phyloP scores from a whole-genome alignment of 2,329 filamentous ascomycete genomes.

The Leptographium wingfieldii region DNA sequence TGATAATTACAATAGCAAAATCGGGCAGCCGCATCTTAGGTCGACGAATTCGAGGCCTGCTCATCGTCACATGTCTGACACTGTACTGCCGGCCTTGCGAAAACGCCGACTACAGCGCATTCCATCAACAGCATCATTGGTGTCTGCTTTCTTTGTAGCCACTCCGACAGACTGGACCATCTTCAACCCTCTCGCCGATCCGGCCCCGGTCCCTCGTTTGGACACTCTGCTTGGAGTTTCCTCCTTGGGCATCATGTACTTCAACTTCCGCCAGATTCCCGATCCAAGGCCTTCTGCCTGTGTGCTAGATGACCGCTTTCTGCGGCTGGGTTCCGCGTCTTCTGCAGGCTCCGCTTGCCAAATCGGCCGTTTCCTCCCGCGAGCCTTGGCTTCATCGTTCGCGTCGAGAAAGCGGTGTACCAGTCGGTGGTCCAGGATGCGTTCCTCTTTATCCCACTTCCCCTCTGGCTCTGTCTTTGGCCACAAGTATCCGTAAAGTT shows the following conservation, averaged over 20 bases:
- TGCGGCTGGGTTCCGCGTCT: not conserved
- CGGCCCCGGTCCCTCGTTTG: not conserved
- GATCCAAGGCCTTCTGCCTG: slow-evolving; percentile 4
- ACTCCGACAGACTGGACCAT: not conserved
- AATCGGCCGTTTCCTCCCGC: slow-evolving; percentile 23
- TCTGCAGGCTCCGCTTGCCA: not conserved
- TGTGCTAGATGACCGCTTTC: not conserved
- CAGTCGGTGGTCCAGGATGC: slow-evolving; percentile 71
- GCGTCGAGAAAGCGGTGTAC: slow-evolving; percentile 73
- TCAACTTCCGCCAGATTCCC: slow-evolving; percentile 12
- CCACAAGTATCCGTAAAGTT: slow-evolving; percentile 90
- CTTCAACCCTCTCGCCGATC: not conserved
- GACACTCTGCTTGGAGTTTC: not conserved
- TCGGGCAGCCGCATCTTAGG: not conserved
- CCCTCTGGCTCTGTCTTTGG: slow-evolving; percentile 83
- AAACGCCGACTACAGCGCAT: not conserved
- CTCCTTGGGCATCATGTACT: slow-evolving; percentile 7
- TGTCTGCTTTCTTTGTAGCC: not conserved
- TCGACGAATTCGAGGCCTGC: not conserved
- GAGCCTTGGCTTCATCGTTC: slow-evolving; percentile 49
- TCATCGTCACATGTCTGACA: not conserved
- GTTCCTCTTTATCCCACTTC: slow-evolving; percentile 56
- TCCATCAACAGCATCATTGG: not conserved
- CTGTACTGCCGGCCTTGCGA: not conserved
- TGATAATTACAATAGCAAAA: not conserved